These are phyloP conservation scores for Aspergillus sp. DNA, from an alignment of 2,329 filamentous ascomycete species.

Conservation along the genomic window DNA sequence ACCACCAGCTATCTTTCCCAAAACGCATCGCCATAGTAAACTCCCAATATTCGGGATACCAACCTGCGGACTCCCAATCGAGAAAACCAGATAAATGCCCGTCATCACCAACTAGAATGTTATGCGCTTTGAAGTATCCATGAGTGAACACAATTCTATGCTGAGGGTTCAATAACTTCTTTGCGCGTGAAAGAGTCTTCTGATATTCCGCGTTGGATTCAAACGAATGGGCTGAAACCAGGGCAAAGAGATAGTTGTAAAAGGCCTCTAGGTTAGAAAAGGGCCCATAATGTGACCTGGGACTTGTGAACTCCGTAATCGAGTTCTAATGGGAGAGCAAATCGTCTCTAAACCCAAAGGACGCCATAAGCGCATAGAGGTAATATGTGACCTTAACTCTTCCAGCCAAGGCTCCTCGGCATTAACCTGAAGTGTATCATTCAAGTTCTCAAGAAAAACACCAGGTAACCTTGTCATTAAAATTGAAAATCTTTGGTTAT, in stretches of 20 bases:
- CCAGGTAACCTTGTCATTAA: constrained; percentile 49
- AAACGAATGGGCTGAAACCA: constrained; percentile 35
- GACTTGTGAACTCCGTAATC: constrained; percentile 37
- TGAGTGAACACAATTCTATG: constrained; percentile 25
- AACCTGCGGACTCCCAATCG: constrained; percentile 17
- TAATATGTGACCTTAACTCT: constrained; percentile 41
- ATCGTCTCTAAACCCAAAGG: constrained; percentile 31
- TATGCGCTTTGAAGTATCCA: constrained; percentile 28
- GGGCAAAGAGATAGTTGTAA: constrained; percentile 34
- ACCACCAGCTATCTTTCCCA: constrained; percentile 30
- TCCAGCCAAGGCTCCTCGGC: constrained; percentile 37
- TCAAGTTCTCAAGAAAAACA: constrained; percentile 33
- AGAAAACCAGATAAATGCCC: constrained; percentile 23
- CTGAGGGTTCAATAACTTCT: not conserved
- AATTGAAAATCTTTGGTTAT: constrained; percentile 38
- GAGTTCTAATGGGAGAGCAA: constrained; percentile 38
- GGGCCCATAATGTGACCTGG: constrained; percentile 39
- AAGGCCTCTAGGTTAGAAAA: constrained; percentile 32
- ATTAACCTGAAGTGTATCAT: constrained; percentile 32
- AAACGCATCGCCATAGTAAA: constrained; percentile 32
- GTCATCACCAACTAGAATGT: constrained; percentile 25
- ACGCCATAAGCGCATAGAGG: constrained; percentile 42
- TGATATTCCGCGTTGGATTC: constrained; percentile 32
- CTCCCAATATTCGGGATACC: constrained; percentile 20
- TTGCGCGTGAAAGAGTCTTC: constrained; percentile 28